Evolutionary conservation across 73 alveolate genomes (phyloP).

Genomic region (Tetrahymena borealis): DNA sequence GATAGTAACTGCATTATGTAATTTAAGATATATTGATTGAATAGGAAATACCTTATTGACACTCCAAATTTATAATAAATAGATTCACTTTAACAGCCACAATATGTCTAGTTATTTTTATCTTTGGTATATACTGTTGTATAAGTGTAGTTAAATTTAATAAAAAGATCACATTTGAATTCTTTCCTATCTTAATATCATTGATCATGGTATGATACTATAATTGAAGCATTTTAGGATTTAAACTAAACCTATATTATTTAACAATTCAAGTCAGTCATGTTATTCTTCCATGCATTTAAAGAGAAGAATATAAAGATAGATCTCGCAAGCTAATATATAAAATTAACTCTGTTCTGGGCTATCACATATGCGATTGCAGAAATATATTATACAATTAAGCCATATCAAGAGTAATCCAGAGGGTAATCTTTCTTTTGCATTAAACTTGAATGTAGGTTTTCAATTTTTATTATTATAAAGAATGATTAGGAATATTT

Average conservation of each 20-base stretch:
- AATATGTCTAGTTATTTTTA: background rate
- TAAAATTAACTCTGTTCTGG: background rate
- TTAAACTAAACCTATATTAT: background rate
- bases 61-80: background rate
- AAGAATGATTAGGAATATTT: background rate
- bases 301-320: background rate
- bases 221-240: background rate
- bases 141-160: background rate
- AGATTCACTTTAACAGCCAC: background rate
- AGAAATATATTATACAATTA: background rate
- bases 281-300: background rate
- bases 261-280: background rate
- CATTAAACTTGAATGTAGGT: background rate
- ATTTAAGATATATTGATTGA: background rate
- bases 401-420: background rate
- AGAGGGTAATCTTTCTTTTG: background rate
- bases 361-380: background rate
- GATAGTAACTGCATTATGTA: background rate
- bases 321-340: background rate
- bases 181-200: background rate
- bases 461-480: background rate
- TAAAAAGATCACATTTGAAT: background rate
- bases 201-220: background rate
- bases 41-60: background rate
- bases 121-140: background rate